Percentiles rank a stretch among this genome's conserved stretches.
Conservation (phyloP, 257 asterid genomes). For the Handroanthus guayacan region DNA sequence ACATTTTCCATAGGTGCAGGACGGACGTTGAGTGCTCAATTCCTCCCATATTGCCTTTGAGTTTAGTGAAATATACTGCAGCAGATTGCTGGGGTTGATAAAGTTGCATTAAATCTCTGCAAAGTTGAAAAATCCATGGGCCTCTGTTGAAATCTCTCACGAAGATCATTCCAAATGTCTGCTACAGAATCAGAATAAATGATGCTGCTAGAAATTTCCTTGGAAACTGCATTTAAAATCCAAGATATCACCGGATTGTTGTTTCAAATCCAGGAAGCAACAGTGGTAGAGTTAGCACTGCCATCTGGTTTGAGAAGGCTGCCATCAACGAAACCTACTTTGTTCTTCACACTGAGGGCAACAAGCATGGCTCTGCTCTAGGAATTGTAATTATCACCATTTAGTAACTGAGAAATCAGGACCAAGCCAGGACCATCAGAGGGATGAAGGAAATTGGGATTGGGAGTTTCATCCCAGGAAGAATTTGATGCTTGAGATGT, state of each 20-base stretch:
- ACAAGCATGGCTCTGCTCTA: not conserved
- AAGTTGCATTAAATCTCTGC: not conserved
- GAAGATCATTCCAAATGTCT: not conserved
- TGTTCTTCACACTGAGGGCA: not conserved
- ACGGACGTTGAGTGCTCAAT: not conserved
- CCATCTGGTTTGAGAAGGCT: not conserved
- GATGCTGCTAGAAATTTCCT: not conserved
- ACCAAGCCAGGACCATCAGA: not conserved
- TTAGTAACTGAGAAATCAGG: not conserved
- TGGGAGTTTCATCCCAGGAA: too few relatives aligned
- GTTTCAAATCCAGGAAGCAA: not conserved
- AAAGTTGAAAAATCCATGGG: not conserved
- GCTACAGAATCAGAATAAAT: not conserved
- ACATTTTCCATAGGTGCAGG: not conserved
- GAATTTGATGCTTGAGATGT: too few relatives aligned
- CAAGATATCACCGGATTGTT: not conserved
- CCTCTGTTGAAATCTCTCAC: not conserved
- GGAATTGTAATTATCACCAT: not conserved
- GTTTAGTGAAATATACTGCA: not conserved
- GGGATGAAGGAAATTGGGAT: not conserved
- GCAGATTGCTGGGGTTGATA: not conserved
- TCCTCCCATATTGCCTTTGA: not conserved
- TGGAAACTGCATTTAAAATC: not conserved
- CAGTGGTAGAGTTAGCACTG: not conserved
- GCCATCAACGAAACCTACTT: constrained; percentile 6